Evolutionary conservation across 192 early-diverging fungal genomes (phyloP), one percentile per base, ranked within the genome.

Genomic region (Coemansia aciculifera): DNA sequence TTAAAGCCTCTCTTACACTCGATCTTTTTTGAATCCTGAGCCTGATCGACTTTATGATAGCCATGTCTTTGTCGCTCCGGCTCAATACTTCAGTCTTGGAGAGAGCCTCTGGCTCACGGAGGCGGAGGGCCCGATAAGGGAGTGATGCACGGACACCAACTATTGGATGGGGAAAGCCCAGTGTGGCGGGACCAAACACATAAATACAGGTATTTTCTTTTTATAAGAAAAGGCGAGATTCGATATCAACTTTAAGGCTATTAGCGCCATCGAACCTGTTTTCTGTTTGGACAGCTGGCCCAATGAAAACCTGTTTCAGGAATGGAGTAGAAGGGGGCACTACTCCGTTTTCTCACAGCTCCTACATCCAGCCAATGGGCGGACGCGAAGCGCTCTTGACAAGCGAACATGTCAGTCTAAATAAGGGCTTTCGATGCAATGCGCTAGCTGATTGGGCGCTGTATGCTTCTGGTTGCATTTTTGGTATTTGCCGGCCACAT

Each of bases 41-140:
- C 54, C 29, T 32, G 54, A 57, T 57, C 54, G 54, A 57, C 54
- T 57, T 15, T 31, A 27, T 24, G 54, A 57, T 57, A 17, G 29
- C 54, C 54, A 32, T 12, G 54, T n/a, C 54, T 57, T 31, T 57
- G 15, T 57, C 29, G 27, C 27, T 31, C 27, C 51, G 54, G 23
- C 24, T 29, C 5, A 54, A 31, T 27, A 54, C 24, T 5, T 54
- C 24, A 31, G 48, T 19, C 48, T 12, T 10, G 12, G 49, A 46
- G 15, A 19, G 43, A 6, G 43, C 43, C 3, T 46, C 15, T 46
- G n/a, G 43, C 43, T 29, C 23, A 11, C 29, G 31, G 27, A 57
- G 54, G 54, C 54, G 54, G 54, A 57, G 54, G 15, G 29, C 29
- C 54, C 54, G 24, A 29, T 29, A 52, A 52, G 51, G 24, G 24